Evolutionary conservation across 495 filamentous ascomycete species (phyloP).

Genomic region (Usnea hakonensis): DNA sequence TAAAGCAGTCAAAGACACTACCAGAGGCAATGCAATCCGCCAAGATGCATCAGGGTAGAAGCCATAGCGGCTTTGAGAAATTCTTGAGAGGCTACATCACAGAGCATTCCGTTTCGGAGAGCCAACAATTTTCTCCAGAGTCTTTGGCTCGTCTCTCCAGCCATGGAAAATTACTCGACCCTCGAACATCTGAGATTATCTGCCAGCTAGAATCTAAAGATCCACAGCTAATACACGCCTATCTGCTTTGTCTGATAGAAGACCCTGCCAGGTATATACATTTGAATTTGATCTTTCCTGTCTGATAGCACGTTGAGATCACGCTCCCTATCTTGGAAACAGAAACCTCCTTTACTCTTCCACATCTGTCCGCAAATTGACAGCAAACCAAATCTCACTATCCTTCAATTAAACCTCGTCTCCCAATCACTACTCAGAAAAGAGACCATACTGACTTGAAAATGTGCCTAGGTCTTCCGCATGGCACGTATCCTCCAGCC

Average conservation of each 20-base stretch:
- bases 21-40: not conserved
- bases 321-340: too few relatives aligned
- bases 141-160: not conserved
- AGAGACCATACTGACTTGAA: too few relatives aligned
- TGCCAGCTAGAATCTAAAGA: slow-evolving; percentile 29
- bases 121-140: not conserved
- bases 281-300: too few relatives aligned
- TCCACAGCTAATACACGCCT: slow-evolving; percentile 29
- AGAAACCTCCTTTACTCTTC: too few relatives aligned
- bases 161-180: slow-evolving; percentile 32
- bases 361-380: too few relatives aligned
- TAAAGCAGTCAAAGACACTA: not conserved
- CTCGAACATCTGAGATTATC: slow-evolving; percentile 42
- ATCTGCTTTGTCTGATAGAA: slow-evolving; percentile 52
- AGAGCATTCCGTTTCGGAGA: not conserved
- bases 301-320: too few relatives aligned
- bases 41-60: not conserved
- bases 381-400: too few relatives aligned
- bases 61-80: not conserved
- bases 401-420: too few relatives aligned
- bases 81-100: slow-evolving; percentile 23
- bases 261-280: slow-evolving; percentile 46
- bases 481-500: slow-evolving; percentile 50
- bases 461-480: slow-evolving; percentile 56
- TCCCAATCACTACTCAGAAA: too few relatives aligned